Base-by-base conservation (phyloP, 2,329 filamentous ascomycete genomes). In the Aspergillus sp. region DNA sequence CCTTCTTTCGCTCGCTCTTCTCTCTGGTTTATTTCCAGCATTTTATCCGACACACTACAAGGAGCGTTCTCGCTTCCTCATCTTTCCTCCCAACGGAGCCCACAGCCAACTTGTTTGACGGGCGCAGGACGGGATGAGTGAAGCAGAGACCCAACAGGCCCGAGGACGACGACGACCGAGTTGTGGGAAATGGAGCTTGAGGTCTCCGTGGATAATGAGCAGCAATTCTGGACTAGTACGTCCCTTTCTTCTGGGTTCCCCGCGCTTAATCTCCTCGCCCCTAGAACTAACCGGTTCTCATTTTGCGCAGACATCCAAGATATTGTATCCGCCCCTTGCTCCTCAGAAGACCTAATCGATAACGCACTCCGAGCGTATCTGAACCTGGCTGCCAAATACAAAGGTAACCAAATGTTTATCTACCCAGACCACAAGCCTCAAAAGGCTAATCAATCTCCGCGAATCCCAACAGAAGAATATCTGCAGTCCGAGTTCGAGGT, bases 181-280 rank as follows among this genome's bases (percentile, higher is more conserved):
- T 68, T 70, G 68, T 67, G 72, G 77, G 77, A 75, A 74, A 87
- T 88, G 85, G 78, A 90, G 79, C 84, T 86, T 77, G 88, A 92
- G 76, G 83, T 84, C 70, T 83, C 82, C 68, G 84, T 90, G 75
- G 89, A 93, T 76, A 88, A 86, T 75, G 90, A 91, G 78, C 85
- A 91, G 75, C 88, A 93, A 77, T 92, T 96, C 79, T 97, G 92
- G 93, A 83, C 87, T 77, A 90, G 93, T 96, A 75, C 73, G 83
- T 72, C 67, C 17, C 19, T 66, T 67, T 15, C 47, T 56, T 27
- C 21, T 17, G 19, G 25, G 35, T 35, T 19, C 17, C 58, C 39
- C 51, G 55, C 43, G 46, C 44, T 33, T 33, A 4, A 12, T 37
- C 35, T 14, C 27, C 33, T 23, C 37, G 25, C 25, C 27, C 52